Base-by-base conservation (phyloP, 2,329 filamentous ascomycete species). In the Alternaria sp. region DNA sequence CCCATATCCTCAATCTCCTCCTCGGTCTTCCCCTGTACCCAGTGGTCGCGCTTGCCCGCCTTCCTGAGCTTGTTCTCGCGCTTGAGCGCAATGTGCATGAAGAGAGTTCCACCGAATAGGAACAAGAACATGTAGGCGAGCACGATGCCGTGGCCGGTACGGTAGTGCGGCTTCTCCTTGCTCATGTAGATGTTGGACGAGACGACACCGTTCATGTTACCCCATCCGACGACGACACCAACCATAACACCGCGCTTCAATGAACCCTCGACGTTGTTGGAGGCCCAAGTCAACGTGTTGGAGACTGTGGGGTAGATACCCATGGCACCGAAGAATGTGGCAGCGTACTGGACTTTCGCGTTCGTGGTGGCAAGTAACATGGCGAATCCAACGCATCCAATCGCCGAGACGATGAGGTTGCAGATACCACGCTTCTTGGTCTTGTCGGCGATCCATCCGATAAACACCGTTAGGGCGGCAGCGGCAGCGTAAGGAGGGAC, bases 201-300 rank as follows among this genome's bases (percentile, higher is more conserved):
- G 17, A 97, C 91, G 49, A 97, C 88, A 58, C 94, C 94, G 79
- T 96, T 97, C 63, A 97, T 84, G 77, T 97, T 97, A 52, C 94
- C 94, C 92, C 92, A 97, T 40, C 81, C 93, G 64, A 97, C 96
- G 60, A 97, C 91, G 61, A 97, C 89, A 2, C 94, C 94, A 3
- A 97, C 82, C 1, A 93, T 93, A 46, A 97, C 90, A 56, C 93
- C 94, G 44, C 94, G 89, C 84, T 97, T 97, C 81, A 97, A 96
- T 7, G 95, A 92, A n/a, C 94, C 91, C 80, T 97, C 94, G 52
- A 90, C 87, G 68, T 97, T 97, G 83, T 97, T 97, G 62, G 90
- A 90, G 23, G 90, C 85, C 94, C 94, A 97, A 3, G 90, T 89
- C 67, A 97, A 91, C 0, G 93, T 96, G 77, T 97, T 96, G 25